phyloP scores from a whole-genome alignment of 176 grass and related monocot species.

The Luzula sylvatica region DNA sequence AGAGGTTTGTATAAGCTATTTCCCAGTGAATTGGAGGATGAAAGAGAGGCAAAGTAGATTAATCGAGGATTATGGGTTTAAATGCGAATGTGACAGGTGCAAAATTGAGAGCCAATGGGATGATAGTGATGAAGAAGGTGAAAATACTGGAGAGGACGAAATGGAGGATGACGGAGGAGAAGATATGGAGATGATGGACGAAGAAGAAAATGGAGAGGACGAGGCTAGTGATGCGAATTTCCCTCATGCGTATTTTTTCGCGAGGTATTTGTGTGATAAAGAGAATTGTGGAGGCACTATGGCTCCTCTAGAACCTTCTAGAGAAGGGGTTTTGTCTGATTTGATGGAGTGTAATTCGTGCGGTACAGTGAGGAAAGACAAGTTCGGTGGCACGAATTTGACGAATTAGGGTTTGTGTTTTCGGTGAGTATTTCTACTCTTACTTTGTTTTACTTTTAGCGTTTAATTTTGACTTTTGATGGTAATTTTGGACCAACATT shows the following conservation, averaged over 20 bases:
- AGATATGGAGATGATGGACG: conserved; percentile 30
- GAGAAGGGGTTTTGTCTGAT: conserved; percentile 28
- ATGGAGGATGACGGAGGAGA: conserved; percentile 15
- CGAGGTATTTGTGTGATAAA: conserved; percentile 54
- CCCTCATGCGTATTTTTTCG: conserved; percentile 55
- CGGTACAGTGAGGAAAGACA: conserved; percentile 35
- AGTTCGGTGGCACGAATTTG: background rate
- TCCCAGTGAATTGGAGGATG: conserved; percentile 47
- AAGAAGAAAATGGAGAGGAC: conserved; percentile 19
- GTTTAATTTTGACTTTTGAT: no score
- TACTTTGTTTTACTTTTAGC: no score
- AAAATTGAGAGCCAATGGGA: conserved; percentile 60
- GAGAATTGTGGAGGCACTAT: conserved; percentile 63
- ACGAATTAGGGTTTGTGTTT: no score
- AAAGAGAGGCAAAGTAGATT: conserved; percentile 46
- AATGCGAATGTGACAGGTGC: conserved; percentile 71
- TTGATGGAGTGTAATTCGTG: conserved; percentile 79
- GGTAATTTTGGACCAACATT: no score
- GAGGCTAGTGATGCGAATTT: conserved; percentile 25
- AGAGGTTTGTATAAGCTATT: conserved; percentile 82
- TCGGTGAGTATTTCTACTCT: no score
- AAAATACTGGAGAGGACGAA: background rate
- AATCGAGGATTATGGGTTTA: conserved; percentile 66
- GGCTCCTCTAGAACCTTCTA: conserved; percentile 49
- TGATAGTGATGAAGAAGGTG: conserved; percentile 29